Conservation (phyloP, 2,329 filamentous ascomycete species). For the Corinectria fuckeliana region DNA sequence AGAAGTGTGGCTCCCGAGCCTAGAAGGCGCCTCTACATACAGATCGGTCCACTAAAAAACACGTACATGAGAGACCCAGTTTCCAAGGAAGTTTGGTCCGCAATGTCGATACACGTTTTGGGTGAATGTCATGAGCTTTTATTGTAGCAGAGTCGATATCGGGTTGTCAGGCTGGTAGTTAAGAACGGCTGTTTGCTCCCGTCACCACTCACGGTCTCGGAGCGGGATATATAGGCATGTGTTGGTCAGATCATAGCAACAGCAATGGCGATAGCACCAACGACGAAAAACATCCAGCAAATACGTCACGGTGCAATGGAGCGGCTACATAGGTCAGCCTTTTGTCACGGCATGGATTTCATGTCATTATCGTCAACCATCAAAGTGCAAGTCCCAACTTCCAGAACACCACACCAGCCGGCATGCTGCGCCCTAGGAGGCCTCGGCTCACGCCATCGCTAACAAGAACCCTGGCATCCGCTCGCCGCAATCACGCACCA, state of each 20-base stretch:
- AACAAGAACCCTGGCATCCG: constrained; percentile 14
- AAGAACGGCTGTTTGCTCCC: not conserved
- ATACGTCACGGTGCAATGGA: not conserved
- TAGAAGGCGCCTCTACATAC: constrained; percentile 25
- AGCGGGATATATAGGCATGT: not conserved
- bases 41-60: constrained; percentile 26
- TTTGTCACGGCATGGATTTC: constrained; percentile 35
- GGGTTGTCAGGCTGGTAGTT: not conserved
- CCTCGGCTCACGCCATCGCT: constrained; percentile 28
- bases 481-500: constrained; percentile 8
- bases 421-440: constrained; percentile 3
- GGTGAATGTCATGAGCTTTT: not conserved
- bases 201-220: not conserved
- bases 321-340: constrained; percentile 16
- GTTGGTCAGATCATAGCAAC: not conserved
- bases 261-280: not conserved
- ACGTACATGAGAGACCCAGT: constrained; percentile 14
- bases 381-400: constrained; percentile 24
- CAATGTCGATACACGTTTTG: constrained; percentile 4
- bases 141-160: not conserved
- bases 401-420: constrained; percentile 28
- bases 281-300: not conserved
- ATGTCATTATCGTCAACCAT: constrained; percentile 38
- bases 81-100: constrained; percentile 4
- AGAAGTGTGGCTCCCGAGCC: constrained; percentile 31